A percentile compares a stretch with the other conserved stretches of the same genome.
phyloP scores from a whole-genome alignment of 2,329 filamentous ascomycete genomes.

The Colletotrichum salicis region DNA sequence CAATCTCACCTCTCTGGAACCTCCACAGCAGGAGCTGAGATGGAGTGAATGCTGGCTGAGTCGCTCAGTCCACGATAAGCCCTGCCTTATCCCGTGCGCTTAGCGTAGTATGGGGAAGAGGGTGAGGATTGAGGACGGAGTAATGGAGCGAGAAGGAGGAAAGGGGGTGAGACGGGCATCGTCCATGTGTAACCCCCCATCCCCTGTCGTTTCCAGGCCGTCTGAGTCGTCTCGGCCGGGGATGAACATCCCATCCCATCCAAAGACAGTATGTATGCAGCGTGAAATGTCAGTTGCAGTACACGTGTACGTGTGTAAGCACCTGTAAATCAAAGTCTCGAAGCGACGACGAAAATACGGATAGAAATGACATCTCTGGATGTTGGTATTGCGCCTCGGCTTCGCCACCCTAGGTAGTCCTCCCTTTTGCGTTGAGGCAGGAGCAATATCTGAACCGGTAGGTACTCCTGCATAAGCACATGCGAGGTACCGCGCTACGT shows the following conservation, averaged over 20 bases:
- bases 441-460: constrained; percentile 3
- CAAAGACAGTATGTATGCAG: neutral
- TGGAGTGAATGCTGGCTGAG: neutral
- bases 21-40: constrained; percentile 1
- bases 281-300: neutral
- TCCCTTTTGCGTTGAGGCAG: neutral
- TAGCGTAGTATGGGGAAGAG: constrained; percentile 24
- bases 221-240: constrained; percentile 23
- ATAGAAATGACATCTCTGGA: too few species aligned
- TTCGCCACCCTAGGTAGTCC: constrained; percentile 29
- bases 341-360: too few species aligned
- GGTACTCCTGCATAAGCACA: neutral
- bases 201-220: constrained; percentile 19
- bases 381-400: constrained; percentile 25
- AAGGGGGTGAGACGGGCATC: constrained; percentile 29
- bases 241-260: neutral
- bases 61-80: constrained; percentile 22
- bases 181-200: constrained; percentile 23
- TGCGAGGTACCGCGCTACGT: constrained; percentile 13
- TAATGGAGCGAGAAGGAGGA: neutral
- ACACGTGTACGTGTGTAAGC: neutral
- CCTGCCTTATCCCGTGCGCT: constrained; percentile 24
- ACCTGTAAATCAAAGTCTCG: neutral
- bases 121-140: neutral
- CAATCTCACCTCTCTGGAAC: neutral